Percentiles rank a stretch among this genome's conserved stretches.
phyloP scores from a whole-genome alignment of 352 stramenopile species.

The Pythium monospermum region DNA sequence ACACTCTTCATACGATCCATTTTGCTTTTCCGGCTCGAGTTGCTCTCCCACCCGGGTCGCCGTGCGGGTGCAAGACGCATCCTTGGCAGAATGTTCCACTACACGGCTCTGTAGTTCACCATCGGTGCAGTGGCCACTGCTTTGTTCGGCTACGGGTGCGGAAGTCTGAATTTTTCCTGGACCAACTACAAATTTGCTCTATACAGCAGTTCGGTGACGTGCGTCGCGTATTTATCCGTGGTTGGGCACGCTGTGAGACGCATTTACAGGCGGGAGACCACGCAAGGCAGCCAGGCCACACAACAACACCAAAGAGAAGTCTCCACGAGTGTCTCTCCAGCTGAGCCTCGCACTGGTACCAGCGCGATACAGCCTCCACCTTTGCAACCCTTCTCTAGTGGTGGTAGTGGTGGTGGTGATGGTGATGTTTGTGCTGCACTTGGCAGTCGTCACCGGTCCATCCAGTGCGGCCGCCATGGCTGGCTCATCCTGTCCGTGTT shows the following conservation, averaged over 20 bases:
- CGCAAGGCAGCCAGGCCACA: not conserved
- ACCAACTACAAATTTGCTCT: slow-evolving; percentile 9
- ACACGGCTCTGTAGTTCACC: not conserved
- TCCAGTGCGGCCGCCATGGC: no score
- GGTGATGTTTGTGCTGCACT: no score
- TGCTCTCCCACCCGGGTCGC: not conserved
- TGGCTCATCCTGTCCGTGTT: slow-evolving; percentile 3
- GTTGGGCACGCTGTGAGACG: not conserved
- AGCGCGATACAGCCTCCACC: not conserved
- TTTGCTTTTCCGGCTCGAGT: slow-evolving; percentile 2
- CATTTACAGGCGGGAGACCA: slow-evolving; percentile 7
- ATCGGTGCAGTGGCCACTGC: not conserved
- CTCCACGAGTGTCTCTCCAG: not conserved
- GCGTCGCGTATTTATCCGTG: slow-evolving; percentile 3
- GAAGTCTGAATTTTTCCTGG: not conserved
- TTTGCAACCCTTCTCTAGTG: no score
- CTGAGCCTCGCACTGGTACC: not conserved
- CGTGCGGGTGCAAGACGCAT: not conserved
- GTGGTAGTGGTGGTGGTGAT: no score
- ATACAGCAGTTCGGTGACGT: slow-evolving; percentile 2
- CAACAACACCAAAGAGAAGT: not conserved
- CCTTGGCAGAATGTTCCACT: not conserved
- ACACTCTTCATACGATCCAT: slow-evolving; percentile 3
- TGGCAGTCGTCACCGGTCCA: no score
- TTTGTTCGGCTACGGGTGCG: not conserved